A percentile compares a stretch with the other conserved stretches of the same genome.
Evolutionary conservation across 192 early-diverging fungal species (phyloP).

Genomic region (Coemansia sp.): DNA sequence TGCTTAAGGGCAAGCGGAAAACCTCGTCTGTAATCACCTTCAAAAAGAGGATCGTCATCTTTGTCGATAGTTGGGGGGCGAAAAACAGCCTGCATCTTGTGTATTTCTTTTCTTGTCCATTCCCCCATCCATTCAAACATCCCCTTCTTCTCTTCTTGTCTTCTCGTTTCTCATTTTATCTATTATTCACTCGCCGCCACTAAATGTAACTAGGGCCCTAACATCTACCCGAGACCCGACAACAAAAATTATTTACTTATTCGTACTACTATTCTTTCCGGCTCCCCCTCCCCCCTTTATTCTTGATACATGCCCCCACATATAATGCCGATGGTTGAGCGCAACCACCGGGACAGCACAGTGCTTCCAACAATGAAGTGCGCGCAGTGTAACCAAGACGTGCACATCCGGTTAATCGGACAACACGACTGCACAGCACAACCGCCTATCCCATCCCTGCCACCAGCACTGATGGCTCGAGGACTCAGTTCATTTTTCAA

Average conservation of each 20-base stretch:
- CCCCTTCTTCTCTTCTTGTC: neutral
- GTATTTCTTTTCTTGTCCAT: neutral
- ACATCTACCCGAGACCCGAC: neutral
- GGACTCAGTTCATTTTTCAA: slow-evolving; percentile 48
- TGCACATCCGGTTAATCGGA: slow-evolving; percentile 52
- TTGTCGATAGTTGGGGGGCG: neutral
- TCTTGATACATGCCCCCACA: neutral
- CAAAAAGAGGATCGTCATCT: slow-evolving; percentile 3
- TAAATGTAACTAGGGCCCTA: neutral
- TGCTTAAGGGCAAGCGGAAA: neutral
- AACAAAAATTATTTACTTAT: neutral
- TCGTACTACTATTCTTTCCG: neutral
- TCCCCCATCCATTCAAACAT: neutral
- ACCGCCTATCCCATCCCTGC: slow-evolving; percentile 34
- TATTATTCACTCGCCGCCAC: neutral
- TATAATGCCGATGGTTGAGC: slow-evolving; percentile 34
- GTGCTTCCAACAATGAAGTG: slow-evolving; percentile 56
- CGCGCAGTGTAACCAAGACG: slow-evolving; percentile 54
- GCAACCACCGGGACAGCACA: slow-evolving; percentile 49
- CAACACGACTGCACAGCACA: slow-evolving; percentile 44
- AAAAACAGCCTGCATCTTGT: neutral
- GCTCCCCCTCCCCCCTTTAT: neutral
- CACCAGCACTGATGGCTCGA: slow-evolving; percentile 14
- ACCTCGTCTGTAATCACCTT: neutral
- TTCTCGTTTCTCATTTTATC: neutral